These are phyloP conservation scores for Ruellia speciosa DNA, from an alignment of 305 asterid genomes.

Conservation along the genomic window DNA sequence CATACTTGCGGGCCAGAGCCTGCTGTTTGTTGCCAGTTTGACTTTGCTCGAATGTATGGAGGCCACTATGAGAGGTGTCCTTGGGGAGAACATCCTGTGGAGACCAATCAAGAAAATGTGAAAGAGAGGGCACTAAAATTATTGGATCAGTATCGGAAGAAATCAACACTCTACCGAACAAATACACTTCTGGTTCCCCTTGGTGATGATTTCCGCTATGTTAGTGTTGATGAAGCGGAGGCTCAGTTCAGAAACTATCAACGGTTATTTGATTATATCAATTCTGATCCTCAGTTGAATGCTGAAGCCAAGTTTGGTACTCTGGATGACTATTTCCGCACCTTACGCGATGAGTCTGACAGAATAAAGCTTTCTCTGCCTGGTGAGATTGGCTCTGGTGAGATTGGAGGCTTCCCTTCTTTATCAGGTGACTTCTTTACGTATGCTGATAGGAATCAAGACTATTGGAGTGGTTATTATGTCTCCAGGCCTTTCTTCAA, in stretches of 20 bases:
- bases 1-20: constrained; percentile 99
- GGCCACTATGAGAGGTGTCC: constrained; percentile 86
- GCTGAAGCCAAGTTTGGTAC: constrained; percentile 94
- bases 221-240: constrained; percentile 92
- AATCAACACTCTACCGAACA: constrained; percentile 85
- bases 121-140: constrained; percentile 75
- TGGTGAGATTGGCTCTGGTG: constrained; percentile 76
- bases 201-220: constrained; percentile 96
- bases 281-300: constrained; percentile 77
- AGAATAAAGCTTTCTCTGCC: constrained; percentile 64
- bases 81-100: constrained; percentile 85
- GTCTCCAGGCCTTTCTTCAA: constrained; percentile 97
- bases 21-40: constrained; percentile 95
- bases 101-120: constrained; percentile 80
- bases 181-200: constrained; percentile 91
- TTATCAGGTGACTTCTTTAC: constrained; percentile 92
- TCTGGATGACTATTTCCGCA: constrained; percentile 77
- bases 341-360: constrained; percentile 76
- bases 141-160: constrained; percentile 85
- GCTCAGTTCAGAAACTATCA: constrained; percentile 97
- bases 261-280: constrained; percentile 74
- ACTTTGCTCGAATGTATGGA: constrained; percentile 86
- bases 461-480: constrained; percentile 98
- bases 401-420: constrained; percentile 84
- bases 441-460: constrained; percentile 86